Evolutionary conservation across 2,329 filamentous ascomycete species (phyloP), one percentile per base, ranked within the genome.

Genomic region (Magnaporthiopsis poae): DNA sequence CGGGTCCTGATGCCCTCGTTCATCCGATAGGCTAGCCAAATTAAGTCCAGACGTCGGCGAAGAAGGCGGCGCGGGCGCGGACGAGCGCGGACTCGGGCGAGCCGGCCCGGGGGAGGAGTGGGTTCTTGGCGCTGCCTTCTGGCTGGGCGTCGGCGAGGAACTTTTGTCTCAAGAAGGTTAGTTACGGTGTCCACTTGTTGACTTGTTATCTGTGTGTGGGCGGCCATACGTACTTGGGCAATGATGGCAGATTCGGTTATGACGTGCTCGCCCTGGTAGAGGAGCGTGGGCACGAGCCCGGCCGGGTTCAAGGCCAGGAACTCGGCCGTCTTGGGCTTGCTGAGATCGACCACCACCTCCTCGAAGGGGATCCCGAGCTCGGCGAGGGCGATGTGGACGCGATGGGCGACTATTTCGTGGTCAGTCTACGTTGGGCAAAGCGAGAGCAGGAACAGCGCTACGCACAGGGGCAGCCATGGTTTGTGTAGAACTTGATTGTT

Each of bases 221-320:
- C 27, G 31, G 31, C 31, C 31, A 31, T 31, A 25, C 46, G 2
- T 11, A 56, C 46, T 11, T 56, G 60, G 1, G 87, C 77, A n/a
- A 94, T 86, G 69, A 94, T 84, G 69, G 80, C 86, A 2, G 89
- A 91, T 75, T 95, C 91, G 65, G 84, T 86, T 72, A 95, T 81
- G 74, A 90, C 88, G 69, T 89, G 82, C 5, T 56, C 46, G 68
- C 81, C 82, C 69, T 86, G 82, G 79, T 89, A 89, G 31, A 84
- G 82, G 66, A 95, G 78, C 0, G 86, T 79, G 0, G 91, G 91
- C 5, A 95, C 90, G 3, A 92, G 84, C 18, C 91, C 91, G 67
- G 90, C 86, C 70, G 90, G 90, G 79, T 94, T 93, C 74, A 95
- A 79, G 65, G 88, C 80, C 11, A 95, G 83, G 74, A 94, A 95